A percentile compares a stretch with the other conserved stretches of the same genome.
phyloP scores from a whole-genome alignment of 179 eudicot species.

The Spinacia oleracea region DNA sequence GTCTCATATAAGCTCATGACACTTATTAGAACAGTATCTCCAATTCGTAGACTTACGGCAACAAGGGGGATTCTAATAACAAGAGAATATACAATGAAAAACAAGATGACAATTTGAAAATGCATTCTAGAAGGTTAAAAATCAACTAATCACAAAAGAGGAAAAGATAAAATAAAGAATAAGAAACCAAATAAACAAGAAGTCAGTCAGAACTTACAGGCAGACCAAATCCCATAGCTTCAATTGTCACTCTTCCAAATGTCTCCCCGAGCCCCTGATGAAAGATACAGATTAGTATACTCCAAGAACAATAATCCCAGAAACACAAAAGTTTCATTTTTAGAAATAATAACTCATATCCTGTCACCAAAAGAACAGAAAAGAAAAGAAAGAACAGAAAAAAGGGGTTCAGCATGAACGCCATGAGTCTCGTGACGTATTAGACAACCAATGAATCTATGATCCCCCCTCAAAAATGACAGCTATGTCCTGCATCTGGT shows the following conservation, averaged over 20 bases:
- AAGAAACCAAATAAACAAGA: not conserved
- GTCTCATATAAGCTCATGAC: not conserved
- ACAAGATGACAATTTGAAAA: not conserved
- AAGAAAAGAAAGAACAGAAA: not conserved
- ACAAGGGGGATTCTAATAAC: not conserved
- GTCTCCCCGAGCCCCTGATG: conserved; percentile 97
- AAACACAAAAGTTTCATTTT: conserved; percentile 4
- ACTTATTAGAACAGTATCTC: not conserved
- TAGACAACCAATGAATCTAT: not conserved
- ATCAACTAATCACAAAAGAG: not conserved
- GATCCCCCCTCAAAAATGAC: conserved; percentile 34
- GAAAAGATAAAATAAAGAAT: not conserved
- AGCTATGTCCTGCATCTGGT: conserved; percentile 80
- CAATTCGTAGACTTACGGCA: not conserved
- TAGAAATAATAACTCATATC: not conserved
- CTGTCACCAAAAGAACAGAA: not conserved
- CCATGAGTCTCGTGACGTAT: too few species aligned
- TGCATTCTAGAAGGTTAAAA: not conserved
- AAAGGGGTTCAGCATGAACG: not conserved
- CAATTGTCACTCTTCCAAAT: conserved; percentile 97
- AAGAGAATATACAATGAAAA: not conserved
- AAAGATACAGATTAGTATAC: conserved; percentile 7
- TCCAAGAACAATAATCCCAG: conserved; percentile 4
- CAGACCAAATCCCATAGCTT: conserved; percentile 98
- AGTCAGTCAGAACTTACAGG: conserved; percentile 57